Base-by-base conservation (phyloP, 257 asterid species). In the Nicotiana knightiana region DNA sequence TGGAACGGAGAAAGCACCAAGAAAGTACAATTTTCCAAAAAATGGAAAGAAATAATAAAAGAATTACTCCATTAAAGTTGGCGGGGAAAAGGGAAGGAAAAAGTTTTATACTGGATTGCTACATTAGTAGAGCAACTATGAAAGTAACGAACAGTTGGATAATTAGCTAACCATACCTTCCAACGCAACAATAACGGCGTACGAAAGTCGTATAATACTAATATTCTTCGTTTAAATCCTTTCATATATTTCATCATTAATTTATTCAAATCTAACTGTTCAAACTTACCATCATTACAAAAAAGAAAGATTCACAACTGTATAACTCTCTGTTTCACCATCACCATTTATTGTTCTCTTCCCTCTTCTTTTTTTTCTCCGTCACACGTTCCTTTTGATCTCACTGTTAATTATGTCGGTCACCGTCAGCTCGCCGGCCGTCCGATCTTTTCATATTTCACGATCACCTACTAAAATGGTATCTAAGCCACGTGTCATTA, bases 371-470 rank as follows among this genome's bases (percentile, higher is more conserved):
- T 67, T 51, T 57, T 61, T 43, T 82, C 84, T 81, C 66, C 71
- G 51, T 83, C 89, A 67, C 81, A 68, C 48, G 32, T 67, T 39
- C 21, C 64, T 83, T 77, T 83, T 79, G 86, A 86, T 86, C 88
- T 83, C 67, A 66, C 84, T 85, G 46, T 81, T 53, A 73, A 75
- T 83, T 79, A 91, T 90, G 96, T 88, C 93, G 84, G 85, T 87
- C 83, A 71, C 88, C 65, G 86, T 87, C 53, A 66, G 81, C 83
- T 59, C 87, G 37, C 83, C 86, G 86, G 83, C 90, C 85, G 83
- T 83, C 88, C 84, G 92, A 70, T 85, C 91, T 5, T 83, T 92
- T 81, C 32, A 30, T 59, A 26, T 87, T 61, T 17, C 82, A 16
- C 90, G 89, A 79, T 82, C 90, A 24, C 33, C 61, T 10, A 26